These are phyloP conservation scores for Cordyceps militaris DNA, from an alignment of 2,329 filamentous ascomycete genomes.

Conservation along the genomic window DNA sequence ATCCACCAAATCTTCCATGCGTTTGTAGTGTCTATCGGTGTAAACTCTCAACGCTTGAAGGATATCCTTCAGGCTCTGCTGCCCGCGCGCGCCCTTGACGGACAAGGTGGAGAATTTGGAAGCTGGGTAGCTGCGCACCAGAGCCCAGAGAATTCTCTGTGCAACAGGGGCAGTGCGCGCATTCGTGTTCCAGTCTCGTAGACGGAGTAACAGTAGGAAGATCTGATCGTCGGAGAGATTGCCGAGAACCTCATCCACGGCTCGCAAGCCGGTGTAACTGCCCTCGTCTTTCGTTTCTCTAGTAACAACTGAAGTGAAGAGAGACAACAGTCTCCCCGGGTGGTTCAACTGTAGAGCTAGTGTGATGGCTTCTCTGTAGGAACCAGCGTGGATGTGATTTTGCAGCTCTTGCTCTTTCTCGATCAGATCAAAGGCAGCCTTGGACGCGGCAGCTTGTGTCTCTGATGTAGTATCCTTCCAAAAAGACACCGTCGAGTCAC, in stretches of 20 bases:
- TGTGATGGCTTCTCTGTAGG: slow-evolving; percentile 88
- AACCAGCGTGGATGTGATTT: slow-evolving; percentile 82
- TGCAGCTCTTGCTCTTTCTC: slow-evolving; percentile 93
- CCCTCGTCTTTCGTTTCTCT: slow-evolving; percentile 51
- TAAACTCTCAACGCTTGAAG: slow-evolving; percentile 83
- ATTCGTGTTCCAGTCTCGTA: slow-evolving; percentile 98
- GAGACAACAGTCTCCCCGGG: slow-evolving; percentile 72
- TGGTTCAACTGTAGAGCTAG: slow-evolving; percentile 92
- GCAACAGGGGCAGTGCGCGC: slow-evolving; percentile 77
- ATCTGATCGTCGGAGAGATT: slow-evolving; percentile 78
- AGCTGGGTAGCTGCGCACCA: slow-evolving; percentile 77
- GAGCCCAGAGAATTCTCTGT: slow-evolving; percentile 72
- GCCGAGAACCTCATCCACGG: slow-evolving; percentile 79
- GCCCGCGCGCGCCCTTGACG: slow-evolving; percentile 48
- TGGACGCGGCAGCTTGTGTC: slow-evolving; percentile 67
- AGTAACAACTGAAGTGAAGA: slow-evolving; percentile 76
- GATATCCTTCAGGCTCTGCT: slow-evolving; percentile 71
- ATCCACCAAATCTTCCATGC: slow-evolving; percentile 83
- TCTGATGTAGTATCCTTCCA: slow-evolving; percentile 87
- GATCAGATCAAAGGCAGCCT: slow-evolving; percentile 69
- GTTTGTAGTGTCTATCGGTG: slow-evolving; percentile 85
- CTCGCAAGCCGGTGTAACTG: slow-evolving; percentile 56
- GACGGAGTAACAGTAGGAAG: slow-evolving; percentile 68
- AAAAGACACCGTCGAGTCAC: slow-evolving; percentile 88
- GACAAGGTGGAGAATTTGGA: slow-evolving; percentile 67